These are phyloP conservation scores for Ophiocordyceps australis DNA, from an alignment of 2,329 filamentous ascomycete genomes.

Conservation along the genomic window DNA sequence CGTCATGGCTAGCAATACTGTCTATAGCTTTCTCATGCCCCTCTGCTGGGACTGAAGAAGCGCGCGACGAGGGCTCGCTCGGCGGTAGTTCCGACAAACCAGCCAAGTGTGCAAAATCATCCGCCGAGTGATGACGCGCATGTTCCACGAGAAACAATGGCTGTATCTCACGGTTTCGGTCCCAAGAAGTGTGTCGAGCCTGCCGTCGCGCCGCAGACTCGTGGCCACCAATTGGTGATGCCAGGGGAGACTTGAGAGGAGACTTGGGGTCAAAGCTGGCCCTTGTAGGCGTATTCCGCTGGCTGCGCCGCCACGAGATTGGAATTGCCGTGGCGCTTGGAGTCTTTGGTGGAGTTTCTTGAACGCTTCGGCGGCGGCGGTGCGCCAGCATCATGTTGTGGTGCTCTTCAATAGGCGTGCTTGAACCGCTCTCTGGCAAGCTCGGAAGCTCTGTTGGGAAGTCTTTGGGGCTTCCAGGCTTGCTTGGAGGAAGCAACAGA, in stretches of 20 bases:
- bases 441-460: constrained; percentile 23
- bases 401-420: constrained; percentile 33
- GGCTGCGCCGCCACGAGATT: constrained; percentile 32
- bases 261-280: constrained; percentile 13
- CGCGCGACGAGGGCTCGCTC: constrained; percentile 17
- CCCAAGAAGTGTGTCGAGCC: constrained; percentile 40
- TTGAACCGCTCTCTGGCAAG: constrained; percentile 42
- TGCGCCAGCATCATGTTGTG: constrained; percentile 20
- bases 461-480: constrained; percentile 27
- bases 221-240: constrained; percentile 12
- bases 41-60: constrained; percentile 15
- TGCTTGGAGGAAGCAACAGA: constrained; percentile 43
- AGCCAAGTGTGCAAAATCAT: constrained; percentile 11
- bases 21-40: constrained; percentile 8
- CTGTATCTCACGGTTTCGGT: constrained; percentile 51
- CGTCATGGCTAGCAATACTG: constrained; percentile 9
- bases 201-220: constrained; percentile 18
- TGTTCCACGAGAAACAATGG: constrained; percentile 70
- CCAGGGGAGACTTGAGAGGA: constrained; percentile 21
- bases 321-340: constrained; percentile 40
- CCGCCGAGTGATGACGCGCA: constrained; percentile 19
- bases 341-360: constrained; percentile 28
- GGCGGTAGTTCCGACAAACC: constrained; percentile 31
- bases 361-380: constrained; percentile 27
- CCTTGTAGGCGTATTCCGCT: constrained; percentile 23